Evolutionary conservation across 345 rosid species (phyloP), one percentile per base, ranked within the genome.

Genomic region (Boechera divaricarpa): DNA sequence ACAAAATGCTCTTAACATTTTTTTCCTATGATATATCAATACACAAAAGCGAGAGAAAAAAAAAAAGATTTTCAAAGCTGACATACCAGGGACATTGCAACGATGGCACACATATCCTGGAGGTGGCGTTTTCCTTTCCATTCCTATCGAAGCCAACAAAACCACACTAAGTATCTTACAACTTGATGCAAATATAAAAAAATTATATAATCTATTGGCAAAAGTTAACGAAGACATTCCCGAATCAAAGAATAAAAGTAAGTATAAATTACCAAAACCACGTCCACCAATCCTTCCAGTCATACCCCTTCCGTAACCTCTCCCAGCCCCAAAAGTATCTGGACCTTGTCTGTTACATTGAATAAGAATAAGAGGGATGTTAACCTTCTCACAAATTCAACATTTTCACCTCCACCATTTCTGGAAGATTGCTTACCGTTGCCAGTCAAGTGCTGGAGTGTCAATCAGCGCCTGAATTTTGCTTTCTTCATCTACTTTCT

Each of bases 401-500:
- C 35, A 62, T 13, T 13, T 24, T 29, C 10, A 72, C 13, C 38
- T 58, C 36, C 51, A 58, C 21, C 12, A 13, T 13, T 42, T 53
- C 45, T 24, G 52, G 11, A 53, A 10, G 36, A 57, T 69, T 68
- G 75, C 91, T 87, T 77, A 95, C 99, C 98, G 88, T 81, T 91
- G 98, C 99, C 99, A 95, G 79, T 95, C 99, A 80, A 95, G 85
- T 63, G 97, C 98, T 32, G 96, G 96, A 54, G 99, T 91, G 67
- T 95, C 93, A 75, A 93, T 88, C 73, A 95, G 82, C 53, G 94
- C 98, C 81, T 91, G 90, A 56, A 95, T 86, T 81, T 91, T 95
- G 89, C 89, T 88, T 72, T 95, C 99, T 80, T 95, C 99, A 5
- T 95, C 99, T 77, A 89, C 96, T 79, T 79, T 79, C 76, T 82